Conservation (phyloP, 148 eudicot species). For the Fallopia convolvulus region DNA sequence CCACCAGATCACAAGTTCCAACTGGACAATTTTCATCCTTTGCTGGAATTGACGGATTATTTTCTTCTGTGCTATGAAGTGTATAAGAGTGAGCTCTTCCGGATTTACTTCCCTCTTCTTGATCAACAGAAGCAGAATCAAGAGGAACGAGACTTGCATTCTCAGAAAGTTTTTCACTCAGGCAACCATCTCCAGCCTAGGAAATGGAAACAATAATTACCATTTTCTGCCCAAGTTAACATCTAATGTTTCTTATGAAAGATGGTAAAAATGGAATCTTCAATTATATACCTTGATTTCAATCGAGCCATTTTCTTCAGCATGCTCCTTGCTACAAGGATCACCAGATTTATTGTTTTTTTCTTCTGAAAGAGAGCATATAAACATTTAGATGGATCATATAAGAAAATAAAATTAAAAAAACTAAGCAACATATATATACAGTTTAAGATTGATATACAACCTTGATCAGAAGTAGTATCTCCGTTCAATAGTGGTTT, state of each 20-base stretch:
- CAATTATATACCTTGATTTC: background rate
- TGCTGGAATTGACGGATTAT: conserved; percentile 8
- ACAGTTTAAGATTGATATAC: background rate
- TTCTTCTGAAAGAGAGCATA: conserved; percentile 12
- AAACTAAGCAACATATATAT: conserved; percentile 25
- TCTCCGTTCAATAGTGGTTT: conserved; percentile 23
- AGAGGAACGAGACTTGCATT: conserved; percentile 11
- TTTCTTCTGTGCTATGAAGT: conserved; percentile 9
- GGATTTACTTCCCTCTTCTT: conserved; percentile 16
- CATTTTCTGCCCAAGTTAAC: background rate
- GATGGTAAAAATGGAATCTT: background rate
- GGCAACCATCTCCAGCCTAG: background rate
- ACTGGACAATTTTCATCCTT: conserved; percentile 10
- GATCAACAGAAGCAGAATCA: conserved; percentile 14
- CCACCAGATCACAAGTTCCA: conserved; percentile 9
- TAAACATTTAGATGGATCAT: background rate
- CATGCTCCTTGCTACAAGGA: conserved; percentile 12
- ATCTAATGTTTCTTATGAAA: background rate
- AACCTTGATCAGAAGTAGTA: conserved; percentile 1
- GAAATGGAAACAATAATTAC: background rate
- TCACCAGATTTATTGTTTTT: conserved; percentile 17
- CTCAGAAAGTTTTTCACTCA: conserved; percentile 20
- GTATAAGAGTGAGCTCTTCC: conserved; percentile 6
- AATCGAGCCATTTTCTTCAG: conserved; percentile 16
- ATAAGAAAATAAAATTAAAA: background rate